Conservation (phyloP, 1,284 basidiomycete genomes). For the Clitocybe nebularis region DNA sequence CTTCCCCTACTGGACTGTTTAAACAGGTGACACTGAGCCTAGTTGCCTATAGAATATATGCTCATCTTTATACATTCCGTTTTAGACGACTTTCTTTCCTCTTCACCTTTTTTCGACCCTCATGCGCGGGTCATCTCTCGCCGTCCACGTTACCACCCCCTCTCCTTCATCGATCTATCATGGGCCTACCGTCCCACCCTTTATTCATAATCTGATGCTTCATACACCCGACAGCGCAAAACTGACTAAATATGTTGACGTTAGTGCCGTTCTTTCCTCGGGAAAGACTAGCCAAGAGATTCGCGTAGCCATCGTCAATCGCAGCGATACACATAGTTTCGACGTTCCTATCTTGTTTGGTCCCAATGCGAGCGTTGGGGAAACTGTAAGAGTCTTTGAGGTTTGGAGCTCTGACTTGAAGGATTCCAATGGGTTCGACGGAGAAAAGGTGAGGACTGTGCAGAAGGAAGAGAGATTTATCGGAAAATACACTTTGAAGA, state of each 20-base stretch:
- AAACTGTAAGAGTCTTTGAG: constrained; percentile 37
- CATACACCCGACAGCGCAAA: constrained; percentile 32
- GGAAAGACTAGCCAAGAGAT: constrained; percentile 28
- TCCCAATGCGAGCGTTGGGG: constrained; percentile 20
- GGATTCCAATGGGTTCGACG: constrained; percentile 39
- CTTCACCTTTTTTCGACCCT: constrained; percentile 50
- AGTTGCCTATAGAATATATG: not conserved
- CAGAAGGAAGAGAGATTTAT: constrained; percentile 30
- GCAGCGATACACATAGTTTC: constrained; percentile 31
- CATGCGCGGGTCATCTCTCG: constrained; percentile 47
- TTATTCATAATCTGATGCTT: constrained; percentile 36
- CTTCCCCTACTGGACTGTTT: constrained; percentile 41
- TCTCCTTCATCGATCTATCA: constrained; percentile 26
- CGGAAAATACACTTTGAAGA: constrained; percentile 36
- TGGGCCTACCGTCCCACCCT: constrained; percentile 47
- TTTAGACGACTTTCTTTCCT: constrained; percentile 49
- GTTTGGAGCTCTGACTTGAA: constrained; percentile 40
- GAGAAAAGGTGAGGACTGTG: constrained; percentile 37
- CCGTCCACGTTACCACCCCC: constrained; percentile 37
- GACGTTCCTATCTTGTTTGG: constrained; percentile 36
- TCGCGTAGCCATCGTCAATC: constrained; percentile 47
- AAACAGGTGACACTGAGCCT: constrained; percentile 27
- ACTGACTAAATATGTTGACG: constrained; percentile 41
- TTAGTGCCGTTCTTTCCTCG: constrained; percentile 39
- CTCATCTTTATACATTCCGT: not conserved